These are phyloP conservation scores for Nicotiana attenuata DNA, from an alignment of 257 asterid genomes.

Conservation along the genomic window DNA sequence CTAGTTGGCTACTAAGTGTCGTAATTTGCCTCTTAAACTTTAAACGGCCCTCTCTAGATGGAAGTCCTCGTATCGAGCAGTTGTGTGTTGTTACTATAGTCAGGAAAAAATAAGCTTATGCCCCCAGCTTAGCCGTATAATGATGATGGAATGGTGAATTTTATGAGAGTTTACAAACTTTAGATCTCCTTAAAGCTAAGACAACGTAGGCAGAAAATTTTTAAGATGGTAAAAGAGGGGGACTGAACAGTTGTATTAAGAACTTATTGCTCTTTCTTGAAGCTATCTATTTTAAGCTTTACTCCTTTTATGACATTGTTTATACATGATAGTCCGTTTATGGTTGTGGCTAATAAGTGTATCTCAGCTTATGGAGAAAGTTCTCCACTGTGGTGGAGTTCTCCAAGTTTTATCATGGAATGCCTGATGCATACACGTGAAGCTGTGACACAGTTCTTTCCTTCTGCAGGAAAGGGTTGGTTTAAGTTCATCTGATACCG, in stretches of 20 bases:
- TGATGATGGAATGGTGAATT: neutral
- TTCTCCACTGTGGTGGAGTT: neutral
- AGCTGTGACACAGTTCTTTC: neutral
- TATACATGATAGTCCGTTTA: neutral
- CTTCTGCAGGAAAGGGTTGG: constrained; percentile 67
- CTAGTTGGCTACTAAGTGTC: neutral
- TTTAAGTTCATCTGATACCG: constrained; percentile 37
- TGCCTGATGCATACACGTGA: neutral
- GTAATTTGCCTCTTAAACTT: neutral
- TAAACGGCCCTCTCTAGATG: neutral
- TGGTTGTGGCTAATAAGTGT: neutral
- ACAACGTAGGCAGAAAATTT: neutral
- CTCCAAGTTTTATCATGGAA: neutral
- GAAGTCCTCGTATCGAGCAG: neutral
- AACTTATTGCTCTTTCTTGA: neutral
- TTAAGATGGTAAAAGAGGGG: neutral
- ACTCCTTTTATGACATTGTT: neutral
- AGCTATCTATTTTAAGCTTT: neutral
- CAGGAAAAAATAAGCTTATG: neutral
- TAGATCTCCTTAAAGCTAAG: neutral
- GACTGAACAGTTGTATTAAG: neutral
- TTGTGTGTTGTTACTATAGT: neutral
- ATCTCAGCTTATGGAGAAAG: neutral
- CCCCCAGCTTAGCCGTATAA: neutral
- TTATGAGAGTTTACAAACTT: too few species aligned